Percentiles rank a stretch among this genome's conserved stretches.
Conservation (phyloP, 345 rosid genomes). For the Eucalyptus erythrocorys region DNA sequence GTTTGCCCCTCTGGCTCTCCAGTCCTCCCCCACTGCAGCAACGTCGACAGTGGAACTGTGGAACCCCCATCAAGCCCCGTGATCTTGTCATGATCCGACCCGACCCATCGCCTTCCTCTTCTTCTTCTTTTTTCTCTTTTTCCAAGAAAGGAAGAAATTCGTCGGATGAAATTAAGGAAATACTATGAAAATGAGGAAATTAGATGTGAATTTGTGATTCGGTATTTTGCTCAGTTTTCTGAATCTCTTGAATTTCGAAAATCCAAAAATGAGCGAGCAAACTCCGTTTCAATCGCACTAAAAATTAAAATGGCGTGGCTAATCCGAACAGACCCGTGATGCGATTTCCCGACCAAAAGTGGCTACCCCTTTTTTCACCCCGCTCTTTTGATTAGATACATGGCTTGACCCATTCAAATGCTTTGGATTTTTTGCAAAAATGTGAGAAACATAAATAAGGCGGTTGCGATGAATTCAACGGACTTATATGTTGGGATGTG, state of each 20-base stretch:
- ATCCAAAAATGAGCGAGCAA: background rate
- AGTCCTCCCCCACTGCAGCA: too few relatives aligned
- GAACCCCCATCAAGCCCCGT: background rate
- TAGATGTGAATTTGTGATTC: background rate
- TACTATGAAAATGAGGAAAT: background rate
- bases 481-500: fast-evolving
- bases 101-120: background rate
- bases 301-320: fast-evolving
- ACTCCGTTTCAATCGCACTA: fast-evolving
- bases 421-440: background rate
- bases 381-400: background rate
- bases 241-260: background rate
- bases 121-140: background rate
- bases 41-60: background rate
- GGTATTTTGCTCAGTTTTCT: background rate
- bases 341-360: background rate
- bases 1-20: background rate
- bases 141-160: background rate
- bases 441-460: background rate
- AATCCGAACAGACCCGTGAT: background rate
- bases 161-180: background rate
- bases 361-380: background rate
- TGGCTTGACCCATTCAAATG: background rate
- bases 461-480: background rate
- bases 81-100: background rate